Conservation (phyloP, 73 alveolate genomes). For the Diophrys sp. region DNA sequence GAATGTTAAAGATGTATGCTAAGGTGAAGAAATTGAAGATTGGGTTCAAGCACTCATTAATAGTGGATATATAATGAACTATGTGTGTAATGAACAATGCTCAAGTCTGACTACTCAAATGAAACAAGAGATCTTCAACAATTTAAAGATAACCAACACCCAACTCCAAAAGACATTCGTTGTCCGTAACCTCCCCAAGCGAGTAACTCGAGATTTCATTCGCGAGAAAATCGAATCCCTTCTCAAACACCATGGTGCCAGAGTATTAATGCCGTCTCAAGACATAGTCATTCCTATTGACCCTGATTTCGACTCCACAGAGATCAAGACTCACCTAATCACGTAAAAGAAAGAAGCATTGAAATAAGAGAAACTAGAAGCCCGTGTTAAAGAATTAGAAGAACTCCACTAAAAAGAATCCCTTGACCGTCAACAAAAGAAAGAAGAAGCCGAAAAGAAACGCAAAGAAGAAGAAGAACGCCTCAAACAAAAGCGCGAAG, state of each 20-base stretch:
- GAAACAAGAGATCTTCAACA: constrained; percentile 20
- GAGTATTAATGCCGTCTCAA: constrained; percentile 18
- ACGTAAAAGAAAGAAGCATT: too few relatives aligned
- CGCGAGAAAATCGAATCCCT: constrained; percentile 9
- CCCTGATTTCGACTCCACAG: too few relatives aligned
- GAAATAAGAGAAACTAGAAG: too few relatives aligned
- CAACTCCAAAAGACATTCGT: constrained; percentile 23
- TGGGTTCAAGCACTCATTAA: constrained; percentile 42
- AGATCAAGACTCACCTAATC: too few relatives aligned
- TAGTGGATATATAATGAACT: constrained; percentile 31
- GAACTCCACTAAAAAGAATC: constrained; percentile 6
- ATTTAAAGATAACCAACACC: constrained; percentile 5
- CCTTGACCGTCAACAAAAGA: constrained; percentile 3
- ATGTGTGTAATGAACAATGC: constrained; percentile 12
- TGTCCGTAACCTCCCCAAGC: constrained; percentile 23
- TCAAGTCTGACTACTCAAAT: constrained; percentile 31
- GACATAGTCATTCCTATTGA: constrained; percentile 25
- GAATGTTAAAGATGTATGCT: not conserved
- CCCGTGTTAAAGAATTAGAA: too few relatives aligned
- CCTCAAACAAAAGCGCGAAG: constrained; percentile 10
- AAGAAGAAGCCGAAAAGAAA: constrained; percentile 19
- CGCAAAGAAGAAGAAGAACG: constrained; percentile 25
- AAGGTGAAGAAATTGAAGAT: constrained; percentile 18
- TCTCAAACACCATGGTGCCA: constrained; percentile 29
- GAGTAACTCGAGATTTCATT: constrained; percentile 22